Evolutionary conservation across 139 green algal genomes (phyloP), one percentile per base, ranked within the genome.

Genomic region (Haematococcus lacustris): DNA sequence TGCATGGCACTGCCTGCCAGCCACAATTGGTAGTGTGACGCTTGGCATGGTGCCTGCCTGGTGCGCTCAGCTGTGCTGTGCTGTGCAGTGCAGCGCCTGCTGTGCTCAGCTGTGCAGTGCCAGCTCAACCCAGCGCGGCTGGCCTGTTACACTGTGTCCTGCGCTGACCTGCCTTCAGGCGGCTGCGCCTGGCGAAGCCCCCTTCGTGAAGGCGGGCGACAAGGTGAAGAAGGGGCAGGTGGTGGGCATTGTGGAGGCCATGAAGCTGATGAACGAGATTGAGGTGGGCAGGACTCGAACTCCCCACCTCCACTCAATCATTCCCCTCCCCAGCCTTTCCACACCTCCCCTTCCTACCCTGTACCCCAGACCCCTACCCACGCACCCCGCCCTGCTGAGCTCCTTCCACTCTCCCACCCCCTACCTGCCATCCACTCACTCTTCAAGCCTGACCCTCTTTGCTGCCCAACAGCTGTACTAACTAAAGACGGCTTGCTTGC

Each of bases 221-320:
- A 82, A 65, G 37, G 93, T 98, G 57, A 93, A 83, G 73, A 96
- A 96, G 82, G 94, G 94, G 26, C 93, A 98, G 83, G 91, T 85
- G 17, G 84, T 98, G 30, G 93, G 93, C 80, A 98, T 98, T 80
- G 92, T 98, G 35, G 94, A 98, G 86, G 94, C 91, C 33, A 98
- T 97, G 93, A 97, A 98, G 86, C 89, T 98, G 9, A 97, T 98
- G 93, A 98, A 97, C 80, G 93, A 97, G 81, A 97, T 98, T 69
- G 93, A 97, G 91, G 84, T 87, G 77, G 25, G 81, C 1, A 2
- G 47, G 47, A 57, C 47, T 28, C 9, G 43, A 17, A 28, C 17
- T 17, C 9, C 9, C 9, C 17, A 53, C 43, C 9, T 53, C 17
- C 17, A 17, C 9, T 53, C 17, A 53, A 53, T 53, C 9, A 28